Evolutionary conservation across 176 grass and related monocot genomes (phyloP).

Genomic region (Guadua angustifolia): DNA sequence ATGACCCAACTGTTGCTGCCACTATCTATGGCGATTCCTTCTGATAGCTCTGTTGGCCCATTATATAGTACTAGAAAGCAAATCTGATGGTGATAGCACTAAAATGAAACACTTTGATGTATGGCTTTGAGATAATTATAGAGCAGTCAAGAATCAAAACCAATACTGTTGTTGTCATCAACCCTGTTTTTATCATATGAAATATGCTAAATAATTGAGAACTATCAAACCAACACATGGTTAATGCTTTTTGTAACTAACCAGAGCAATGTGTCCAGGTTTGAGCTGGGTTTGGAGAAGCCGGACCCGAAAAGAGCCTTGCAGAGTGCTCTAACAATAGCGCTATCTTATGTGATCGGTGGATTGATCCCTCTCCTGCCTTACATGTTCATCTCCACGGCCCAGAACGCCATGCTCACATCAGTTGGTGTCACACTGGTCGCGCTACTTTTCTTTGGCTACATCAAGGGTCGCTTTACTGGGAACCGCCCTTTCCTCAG

Average conservation of each 20-base stretch:
- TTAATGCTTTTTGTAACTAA: slow-evolving; percentile 12
- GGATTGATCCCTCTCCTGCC: slow-evolving; percentile 84
- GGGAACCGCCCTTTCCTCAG: slow-evolving; percentile 73
- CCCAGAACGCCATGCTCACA: slow-evolving; percentile 66
- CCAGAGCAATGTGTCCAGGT: slow-evolving; percentile 52
- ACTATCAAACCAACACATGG: neutral
- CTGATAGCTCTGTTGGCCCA: neutral
- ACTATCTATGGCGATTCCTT: neutral
- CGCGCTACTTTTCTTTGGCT: slow-evolving; percentile 81
- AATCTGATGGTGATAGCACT: neutral
- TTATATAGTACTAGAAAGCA: neutral
- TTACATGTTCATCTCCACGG: slow-evolving; percentile 71
- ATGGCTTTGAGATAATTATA: neutral
- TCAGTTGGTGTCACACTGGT: slow-evolving; percentile 72
- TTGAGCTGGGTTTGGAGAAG: slow-evolving; percentile 90
- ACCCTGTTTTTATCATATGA: neutral
- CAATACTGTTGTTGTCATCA: neutral
- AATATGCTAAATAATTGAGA: neutral
- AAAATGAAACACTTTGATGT: neutral
- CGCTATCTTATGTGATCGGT: slow-evolving; percentile 67
- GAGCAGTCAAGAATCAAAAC: slow-evolving; percentile 11
- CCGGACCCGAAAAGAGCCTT: slow-evolving; percentile 78
- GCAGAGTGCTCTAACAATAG: slow-evolving; percentile 80
- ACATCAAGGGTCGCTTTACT: slow-evolving; percentile 78
- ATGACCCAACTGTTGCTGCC: slow-evolving; percentile 28